phyloP scores from a whole-genome alignment of 441 rosid genomes.

The Erysimum pusillum region DNA sequence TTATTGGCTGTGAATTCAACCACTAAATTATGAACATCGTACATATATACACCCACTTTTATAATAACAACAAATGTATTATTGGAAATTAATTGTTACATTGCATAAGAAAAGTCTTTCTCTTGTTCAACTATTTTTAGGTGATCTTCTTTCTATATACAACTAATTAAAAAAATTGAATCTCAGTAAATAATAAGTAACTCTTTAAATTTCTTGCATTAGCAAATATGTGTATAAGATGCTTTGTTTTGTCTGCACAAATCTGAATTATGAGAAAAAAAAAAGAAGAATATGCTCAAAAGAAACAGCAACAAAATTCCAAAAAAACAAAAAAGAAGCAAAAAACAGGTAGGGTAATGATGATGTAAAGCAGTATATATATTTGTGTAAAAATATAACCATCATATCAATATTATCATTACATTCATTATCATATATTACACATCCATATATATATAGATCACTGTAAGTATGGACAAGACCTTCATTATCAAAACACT shows the following conservation, averaged over 20 bases:
- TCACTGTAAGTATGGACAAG: conserved; percentile 30
- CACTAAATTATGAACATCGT: conserved; percentile 39
- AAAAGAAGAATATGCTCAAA: conserved; percentile 36
- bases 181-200: neutral
- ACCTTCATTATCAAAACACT: conserved; percentile 57
- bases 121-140: conserved; percentile 40
- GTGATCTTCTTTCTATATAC: conserved; percentile 33
- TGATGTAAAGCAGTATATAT: conserved; percentile 42
- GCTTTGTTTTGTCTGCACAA: conserved; percentile 31
- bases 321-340: conserved; percentile 37
- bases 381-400: conserved; percentile 2
- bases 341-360: conserved; percentile 46
- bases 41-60: conserved; percentile 36
- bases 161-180: conserved; percentile 10
- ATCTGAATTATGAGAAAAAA: conserved; percentile 14
- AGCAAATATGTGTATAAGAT: conserved; percentile 8
- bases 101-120: conserved; percentile 35
- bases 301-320: conserved; percentile 41
- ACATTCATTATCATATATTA: conserved; percentile 5
- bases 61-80: conserved; percentile 2
- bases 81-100: conserved; percentile 20
- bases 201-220: neutral
- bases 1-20: conserved; percentile 36
- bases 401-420: conserved; percentile 24
- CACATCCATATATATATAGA: conserved; percentile 13